Conservation (phyloP, 2,329 filamentous ascomycete genomes). For the Epichloe sylvatica region DNA sequence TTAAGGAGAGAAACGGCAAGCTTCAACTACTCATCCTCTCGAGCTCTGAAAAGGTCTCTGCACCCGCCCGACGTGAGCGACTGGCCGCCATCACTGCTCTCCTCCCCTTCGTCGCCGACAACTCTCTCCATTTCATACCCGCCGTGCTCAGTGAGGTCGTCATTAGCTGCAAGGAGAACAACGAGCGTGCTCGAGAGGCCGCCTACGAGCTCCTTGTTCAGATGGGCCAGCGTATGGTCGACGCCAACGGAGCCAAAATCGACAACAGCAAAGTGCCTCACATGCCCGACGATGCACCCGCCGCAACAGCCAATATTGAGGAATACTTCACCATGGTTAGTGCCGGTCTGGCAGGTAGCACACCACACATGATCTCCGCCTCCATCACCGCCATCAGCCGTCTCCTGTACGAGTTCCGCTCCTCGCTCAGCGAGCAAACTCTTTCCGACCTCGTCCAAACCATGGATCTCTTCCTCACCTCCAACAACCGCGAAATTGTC, state of each 20-base stretch:
- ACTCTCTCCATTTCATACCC: conserved; percentile 84
- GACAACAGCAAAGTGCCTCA: conserved; percentile 75
- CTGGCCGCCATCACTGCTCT: conserved; percentile 70
- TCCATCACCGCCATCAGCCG: conserved; percentile 90
- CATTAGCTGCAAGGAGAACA: conserved; percentile 92
- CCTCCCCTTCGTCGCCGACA: conserved; percentile 61
- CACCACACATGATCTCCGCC: conserved; percentile 94
- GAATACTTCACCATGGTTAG: conserved; percentile 98
- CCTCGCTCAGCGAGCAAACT: conserved; percentile 51
- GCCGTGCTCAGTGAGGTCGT: conserved; percentile 86
- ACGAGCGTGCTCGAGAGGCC: conserved; percentile 79
- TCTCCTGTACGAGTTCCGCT: conserved; percentile 84
- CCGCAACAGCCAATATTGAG: conserved; percentile 69
- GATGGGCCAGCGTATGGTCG: conserved; percentile 67
- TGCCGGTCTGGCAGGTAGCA: conserved; percentile 80
- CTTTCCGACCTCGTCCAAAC: conserved; percentile 80
- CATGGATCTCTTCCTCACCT: conserved; percentile 90
- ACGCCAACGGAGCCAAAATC: conserved; percentile 55
- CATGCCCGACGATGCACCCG: conserved; percentile 69
- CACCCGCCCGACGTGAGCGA: conserved; percentile 74
- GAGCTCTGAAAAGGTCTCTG: conserved; percentile 71
- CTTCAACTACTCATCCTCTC: conserved; percentile 69
- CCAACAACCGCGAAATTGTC: conserved; percentile 93
- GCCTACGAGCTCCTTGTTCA: conserved; percentile 83
- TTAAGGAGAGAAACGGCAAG: conserved; percentile 61